Evolutionary conservation across 345 rosid species (phyloP), one percentile per base, ranked within the genome.

Genomic region (Eucalyptus microcorys): DNA sequence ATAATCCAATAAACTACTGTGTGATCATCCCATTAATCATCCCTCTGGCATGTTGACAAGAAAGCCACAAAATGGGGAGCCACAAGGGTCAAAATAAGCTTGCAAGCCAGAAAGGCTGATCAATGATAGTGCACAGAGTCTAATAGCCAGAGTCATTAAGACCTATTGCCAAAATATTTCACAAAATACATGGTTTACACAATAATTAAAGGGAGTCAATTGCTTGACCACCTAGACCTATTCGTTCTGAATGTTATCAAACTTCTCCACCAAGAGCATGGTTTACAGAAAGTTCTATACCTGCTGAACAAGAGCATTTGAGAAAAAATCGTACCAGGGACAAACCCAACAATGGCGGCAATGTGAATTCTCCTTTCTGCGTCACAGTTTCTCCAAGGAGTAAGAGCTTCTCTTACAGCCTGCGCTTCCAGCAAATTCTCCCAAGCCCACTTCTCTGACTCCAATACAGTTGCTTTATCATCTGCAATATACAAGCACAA

Each of bases 341-440:
- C 47, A 32, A 66, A 79, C 76, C 88, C 87, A 40, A 66, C 88
- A 85, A 64, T 7, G n/a, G 76, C 59, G 7, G 84, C 87, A 48
- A 87, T 88, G 93, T 45, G 90, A 88, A 90, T 53, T 89, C 87
- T 92, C 94, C 87, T 68, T 9, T 93, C 91, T 2, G 91, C 30
- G 40, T 95, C 96, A 40, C 49, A 93, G 89, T 95, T 93, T 91
- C 96, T 96, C 97, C 97, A 96, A 49, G 99, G 99, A 94, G 96
- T 94, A 71, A 96, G 95, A 89, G 97, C 97, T 47, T 96, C 97
- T 92, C 94, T 93, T 40, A 93, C 71, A 43, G 97, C 99, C 91
- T 93, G 94, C 79, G 94, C 99, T 92, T 96, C 95, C 34, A 93
- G 95, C 21, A 97, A 94, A 91, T 89, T 90, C 88, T 96, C 98